These are phyloP conservation scores for Tausonia pullulans DNA, from an alignment of 1,284 basidiomycete genomes.

Conservation along the genomic window DNA sequence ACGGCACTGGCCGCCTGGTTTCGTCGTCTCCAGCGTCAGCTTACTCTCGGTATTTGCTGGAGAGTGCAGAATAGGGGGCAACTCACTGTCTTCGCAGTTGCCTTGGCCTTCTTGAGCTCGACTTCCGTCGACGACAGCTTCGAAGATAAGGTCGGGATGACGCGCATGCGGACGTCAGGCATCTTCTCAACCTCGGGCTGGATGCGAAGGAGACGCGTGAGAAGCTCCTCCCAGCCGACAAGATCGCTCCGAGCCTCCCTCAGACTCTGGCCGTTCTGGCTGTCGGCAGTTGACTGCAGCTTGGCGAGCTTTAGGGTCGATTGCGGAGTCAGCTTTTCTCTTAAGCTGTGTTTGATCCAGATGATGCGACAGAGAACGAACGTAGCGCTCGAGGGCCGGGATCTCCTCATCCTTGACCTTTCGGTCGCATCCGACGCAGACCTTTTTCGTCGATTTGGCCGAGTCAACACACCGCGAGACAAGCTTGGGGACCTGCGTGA, in stretches of 20 bases:
- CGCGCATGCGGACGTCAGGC: too few relatives aligned
- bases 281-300: too few relatives aligned
- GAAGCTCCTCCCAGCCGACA: conserved; percentile 49
- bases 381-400: conserved; percentile 53
- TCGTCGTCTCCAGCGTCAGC: too few relatives aligned
- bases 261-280: conserved; percentile 19
- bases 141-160: too few relatives aligned
- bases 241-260: conserved; percentile 42
- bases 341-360: conserved; percentile 37
- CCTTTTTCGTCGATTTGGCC: conserved; percentile 41
- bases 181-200: conserved; percentile 38
- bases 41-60: too few relatives aligned
- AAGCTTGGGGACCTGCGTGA: conserved; percentile 48
- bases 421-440: conserved; percentile 68
- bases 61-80: too few relatives aligned
- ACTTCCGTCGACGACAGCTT: too few relatives aligned
- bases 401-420: conserved; percentile 43
- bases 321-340: conserved; percentile 19
- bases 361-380: conserved; percentile 31
- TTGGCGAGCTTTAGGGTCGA: too few relatives aligned
- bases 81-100: too few relatives aligned
- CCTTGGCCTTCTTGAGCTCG: too few relatives aligned
- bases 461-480: conserved; percentile 37
- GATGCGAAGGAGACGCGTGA: conserved; percentile 48
- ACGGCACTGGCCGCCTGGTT: conserved; percentile 24